Evolutionary conservation across 371 early-diverging fungal species (phyloP).

Genomic region (Fennellomyces sp.): DNA sequence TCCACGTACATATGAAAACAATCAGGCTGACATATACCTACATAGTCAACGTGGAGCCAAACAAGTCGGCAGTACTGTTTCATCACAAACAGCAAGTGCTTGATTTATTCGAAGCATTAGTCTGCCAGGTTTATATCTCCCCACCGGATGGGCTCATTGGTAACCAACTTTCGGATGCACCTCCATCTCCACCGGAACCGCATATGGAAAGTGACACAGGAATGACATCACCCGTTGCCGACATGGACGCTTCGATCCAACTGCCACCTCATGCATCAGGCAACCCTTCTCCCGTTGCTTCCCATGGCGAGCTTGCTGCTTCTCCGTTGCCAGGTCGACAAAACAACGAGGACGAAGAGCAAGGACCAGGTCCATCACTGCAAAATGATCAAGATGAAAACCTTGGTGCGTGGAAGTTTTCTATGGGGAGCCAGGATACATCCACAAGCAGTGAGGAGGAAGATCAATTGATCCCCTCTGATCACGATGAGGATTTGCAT

Average conservation of each 20-base stretch:
- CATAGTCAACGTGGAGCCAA: conserved; percentile 49
- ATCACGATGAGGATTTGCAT: not conserved
- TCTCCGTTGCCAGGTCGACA: not conserved
- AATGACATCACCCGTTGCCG: not conserved
- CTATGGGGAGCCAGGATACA: conserved; percentile 9
- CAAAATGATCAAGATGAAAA: conserved; percentile 10
- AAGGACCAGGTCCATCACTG: not conserved
- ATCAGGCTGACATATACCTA: not conserved
- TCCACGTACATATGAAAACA: not conserved
- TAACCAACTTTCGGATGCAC: not conserved
- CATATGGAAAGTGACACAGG: not conserved
- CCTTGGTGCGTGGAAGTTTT: conserved; percentile 12
- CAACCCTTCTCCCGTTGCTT: not conserved
- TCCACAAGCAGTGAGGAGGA: not conserved
- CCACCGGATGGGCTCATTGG: conserved; percentile 13
- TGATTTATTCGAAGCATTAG: conserved; percentile 17
- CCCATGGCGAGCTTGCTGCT: not conserved
- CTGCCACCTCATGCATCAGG: not conserved
- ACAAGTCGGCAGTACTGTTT: conserved; percentile 35
- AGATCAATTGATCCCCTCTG: not conserved
- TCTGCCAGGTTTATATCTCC: conserved; percentile 22
- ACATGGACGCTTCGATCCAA: not conserved
- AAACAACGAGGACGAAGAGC: not conserved
- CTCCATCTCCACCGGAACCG: too few relatives aligned
- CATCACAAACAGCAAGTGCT: conserved; percentile 31